A percentile compares a stretch with the other conserved stretches of the same genome.
Conservation (phyloP, 2,329 filamentous ascomycete genomes). For the Parasarocladium wereldwijsianum region DNA sequence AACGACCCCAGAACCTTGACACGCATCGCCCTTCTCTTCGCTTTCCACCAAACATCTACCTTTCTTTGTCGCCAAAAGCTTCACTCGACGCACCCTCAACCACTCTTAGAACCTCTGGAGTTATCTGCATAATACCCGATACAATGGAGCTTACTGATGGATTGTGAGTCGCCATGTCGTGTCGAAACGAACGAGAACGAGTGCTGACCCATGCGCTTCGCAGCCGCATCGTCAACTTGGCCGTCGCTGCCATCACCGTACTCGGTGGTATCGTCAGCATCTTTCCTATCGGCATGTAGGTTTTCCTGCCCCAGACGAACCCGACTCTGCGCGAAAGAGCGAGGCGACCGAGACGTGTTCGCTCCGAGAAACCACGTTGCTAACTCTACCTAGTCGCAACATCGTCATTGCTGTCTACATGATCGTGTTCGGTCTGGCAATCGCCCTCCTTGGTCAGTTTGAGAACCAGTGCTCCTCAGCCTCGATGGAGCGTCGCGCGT, state of each 20-base stretch:
- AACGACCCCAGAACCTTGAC: too few relatives aligned
- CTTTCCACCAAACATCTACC: too few relatives aligned
- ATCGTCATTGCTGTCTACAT: constrained; percentile 77
- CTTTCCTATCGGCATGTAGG: constrained; percentile 47
- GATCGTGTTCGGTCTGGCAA: constrained; percentile 74
- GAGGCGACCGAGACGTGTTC: not conserved
- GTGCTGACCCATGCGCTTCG: constrained; percentile 19
- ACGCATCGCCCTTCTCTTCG: too few relatives aligned
- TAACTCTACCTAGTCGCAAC: constrained; percentile 10
- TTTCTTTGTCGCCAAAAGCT: not conserved
- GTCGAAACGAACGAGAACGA: constrained; percentile 3
- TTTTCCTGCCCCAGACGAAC: constrained; percentile 9
- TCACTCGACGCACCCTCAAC: not conserved
- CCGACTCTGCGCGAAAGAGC: not conserved
- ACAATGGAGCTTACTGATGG: constrained; percentile 84
- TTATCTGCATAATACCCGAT: too few relatives aligned
- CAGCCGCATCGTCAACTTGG: constrained; percentile 92
- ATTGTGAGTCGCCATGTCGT: constrained; percentile 47
- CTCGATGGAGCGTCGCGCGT: not conserved
- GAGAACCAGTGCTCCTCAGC: not conserved
- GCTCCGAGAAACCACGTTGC: not conserved
- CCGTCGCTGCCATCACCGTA: constrained; percentile 72
- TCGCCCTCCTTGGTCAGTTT: constrained; percentile 46
- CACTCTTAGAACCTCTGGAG: too few relatives aligned
- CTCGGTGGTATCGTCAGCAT: constrained; percentile 68